Base-by-base conservation (phyloP, 1,284 basidiomycete species). In the Trametes hirsuta region DNA sequence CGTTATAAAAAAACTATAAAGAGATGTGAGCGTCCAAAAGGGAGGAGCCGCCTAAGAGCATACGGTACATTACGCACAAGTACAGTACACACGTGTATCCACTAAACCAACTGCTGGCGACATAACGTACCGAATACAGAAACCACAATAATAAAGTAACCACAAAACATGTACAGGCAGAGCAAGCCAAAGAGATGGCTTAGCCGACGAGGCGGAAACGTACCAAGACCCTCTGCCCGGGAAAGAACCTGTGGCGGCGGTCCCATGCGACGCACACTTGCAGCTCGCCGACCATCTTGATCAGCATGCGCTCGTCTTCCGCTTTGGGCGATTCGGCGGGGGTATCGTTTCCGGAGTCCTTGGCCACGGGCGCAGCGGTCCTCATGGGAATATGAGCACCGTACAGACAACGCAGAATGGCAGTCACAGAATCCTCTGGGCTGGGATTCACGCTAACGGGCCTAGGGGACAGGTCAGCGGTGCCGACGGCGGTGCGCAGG, bases 211-310 rank as follows among this genome's bases (percentile, higher is more conserved):
- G 74, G 14, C 77, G 74, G 71, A 84, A 82, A 37, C 80, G 77
- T 48, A 85, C 71, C 59, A 84, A 76, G 8, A 77, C 80, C 54
- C 80, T 76, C 70, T 81, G 78, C 37, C 85, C 84, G 34, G 78
- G 74, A 65, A 85, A 78, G 63, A 79, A 75, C 12, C 53, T 67
- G 66, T 86, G 84, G 5, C 83, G 77, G 11, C 76, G 74, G 63
- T 86, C 84, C 12, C 81, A 79, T 12, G 84, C 67, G 30, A 84
- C 73, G 14, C 75, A 75, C 24, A 84, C 73, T 65, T 84, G 82
- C 45, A 86, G 66, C 67, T 85, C 81, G 15, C 82, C 83, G 24
- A 72, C 70, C 74, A 84, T 79, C 22, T 53, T 51, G 39, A 65
- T 46, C 22, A 18, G 40, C 47, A 22, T 24, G 12, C 18, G n/a